phyloP scores from a whole-genome alignment of 208 protist species.

The Strigomonas galati region DNA sequence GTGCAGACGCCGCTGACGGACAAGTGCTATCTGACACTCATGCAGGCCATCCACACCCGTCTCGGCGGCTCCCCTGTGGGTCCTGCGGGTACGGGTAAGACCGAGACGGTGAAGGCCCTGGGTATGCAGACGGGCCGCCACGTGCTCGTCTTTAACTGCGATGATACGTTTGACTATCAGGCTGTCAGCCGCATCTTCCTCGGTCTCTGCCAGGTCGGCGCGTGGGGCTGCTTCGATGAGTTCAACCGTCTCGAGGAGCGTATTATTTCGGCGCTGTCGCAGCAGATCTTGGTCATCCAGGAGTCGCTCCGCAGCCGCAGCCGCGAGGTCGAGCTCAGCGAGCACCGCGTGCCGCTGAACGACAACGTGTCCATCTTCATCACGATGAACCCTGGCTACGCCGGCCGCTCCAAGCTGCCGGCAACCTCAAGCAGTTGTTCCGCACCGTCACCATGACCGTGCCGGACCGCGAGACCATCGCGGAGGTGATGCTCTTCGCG shows the following conservation, averaged over 20 bases:
- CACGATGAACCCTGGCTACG: conserved; percentile 99
- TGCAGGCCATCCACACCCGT: conserved; percentile 96
- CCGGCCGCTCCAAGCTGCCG: conserved; percentile 98
- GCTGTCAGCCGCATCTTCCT: conserved; percentile 99
- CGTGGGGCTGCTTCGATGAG: conserved; percentile 99
- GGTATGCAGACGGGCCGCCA: conserved; percentile 97
- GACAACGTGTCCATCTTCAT: conserved; percentile 98
- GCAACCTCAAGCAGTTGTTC: conserved; percentile 99
- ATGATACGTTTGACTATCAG: conserved; percentile 99
- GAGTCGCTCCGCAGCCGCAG: conserved; percentile 64
- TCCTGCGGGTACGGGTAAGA: conserved; percentile 98
- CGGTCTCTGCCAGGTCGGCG: conserved; percentile 99
- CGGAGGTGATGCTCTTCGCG: conserved; percentile 99
- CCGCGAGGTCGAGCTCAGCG: conserved; percentile 88
- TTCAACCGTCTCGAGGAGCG: conserved; percentile 99
- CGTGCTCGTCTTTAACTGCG: conserved; percentile 99
- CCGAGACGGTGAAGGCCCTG: conserved; percentile 99
- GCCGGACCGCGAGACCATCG: conserved; percentile 99
- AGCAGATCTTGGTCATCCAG: conserved; percentile 99
- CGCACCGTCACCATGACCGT: conserved; percentile 98
- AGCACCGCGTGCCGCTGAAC: conserved; percentile 88
- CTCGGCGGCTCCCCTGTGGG: conserved; percentile 98
- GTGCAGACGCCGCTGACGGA: conserved; percentile 99
- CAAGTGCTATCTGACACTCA: conserved; percentile 98
- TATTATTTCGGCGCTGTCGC: conserved; percentile 99